Evolutionary conservation across 2,329 filamentous ascomycete genomes (phyloP), one percentile per base, ranked within the genome.

Genomic region (Phialophora expanda): DNA sequence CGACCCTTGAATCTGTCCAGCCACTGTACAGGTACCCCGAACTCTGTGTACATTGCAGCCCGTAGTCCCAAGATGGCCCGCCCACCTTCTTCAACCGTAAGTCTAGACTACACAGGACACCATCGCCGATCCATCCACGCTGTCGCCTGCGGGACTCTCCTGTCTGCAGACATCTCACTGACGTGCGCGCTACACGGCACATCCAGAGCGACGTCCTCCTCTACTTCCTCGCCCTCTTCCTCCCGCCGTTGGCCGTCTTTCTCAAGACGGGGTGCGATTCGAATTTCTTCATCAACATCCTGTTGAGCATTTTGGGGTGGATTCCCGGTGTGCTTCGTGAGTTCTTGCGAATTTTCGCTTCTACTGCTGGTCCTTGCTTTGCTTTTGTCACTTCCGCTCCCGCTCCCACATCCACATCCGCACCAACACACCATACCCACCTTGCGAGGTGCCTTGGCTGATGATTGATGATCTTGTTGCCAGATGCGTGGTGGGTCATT

Each of bases 191-290:
- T 8, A 0, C 17, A n/a, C 38, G 38, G 38, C 14, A n/a, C 38
- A 44, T 44, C 38, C 22, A 68, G 66, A 67, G 66, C 56, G 70
- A 72, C 46, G 64, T 73, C 22, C 58, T 62, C 44, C 68, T 73
- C 56, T 72, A 72, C 64, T 70, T 96, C 81, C 85, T 96, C 81
- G 93, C 93, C 83, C 83, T 97, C 84, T 84, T 97, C 82, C 87
- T 97, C 70, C 93, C 93, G 62, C 93, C 93, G 76, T 81, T 96
- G 63, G 92, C 93, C 82, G 93, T 97, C 78, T 95, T 96, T 86
- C 89, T 97, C 74, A 93, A 97, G 88, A 88, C 90, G 73, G 93
- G 93, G 74, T 96, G 93, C 82, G 89, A 89, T 76, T 87, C 89
- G 72, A 91, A 96, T 77, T 84, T 97, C 75, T 83, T 94, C 80